These are phyloP conservation scores for Stentor roeselii DNA, from an alignment of 73 alveolate species.

Conservation along the genomic window DNA sequence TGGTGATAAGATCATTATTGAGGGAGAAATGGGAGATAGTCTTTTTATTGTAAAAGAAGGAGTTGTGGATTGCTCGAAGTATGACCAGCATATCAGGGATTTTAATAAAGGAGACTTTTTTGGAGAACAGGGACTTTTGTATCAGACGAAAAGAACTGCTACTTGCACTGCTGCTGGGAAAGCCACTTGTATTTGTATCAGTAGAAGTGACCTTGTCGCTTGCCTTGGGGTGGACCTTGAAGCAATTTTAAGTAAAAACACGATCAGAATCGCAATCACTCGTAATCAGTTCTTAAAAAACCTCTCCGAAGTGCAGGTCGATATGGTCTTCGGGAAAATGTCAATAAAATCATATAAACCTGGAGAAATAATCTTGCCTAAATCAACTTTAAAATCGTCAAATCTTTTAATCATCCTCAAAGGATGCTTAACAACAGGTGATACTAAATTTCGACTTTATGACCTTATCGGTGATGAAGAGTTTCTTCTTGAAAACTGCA, in stretches of 20 bases:
- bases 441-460: background rate
- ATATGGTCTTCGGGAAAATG: background rate
- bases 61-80: background rate
- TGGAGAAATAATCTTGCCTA: background rate
- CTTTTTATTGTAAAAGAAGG: constrained; percentile 20
- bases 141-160: constrained; percentile 50
- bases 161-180: constrained; percentile 40
- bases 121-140: constrained; percentile 55
- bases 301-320: background rate
- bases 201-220: background rate
- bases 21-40: background rate
- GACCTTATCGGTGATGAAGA: background rate
- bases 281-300: background rate
- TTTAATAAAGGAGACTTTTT: constrained; percentile 37
- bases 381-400: background rate
- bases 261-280: background rate
- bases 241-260: background rate
- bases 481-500: background rate
- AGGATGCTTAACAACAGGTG: background rate
- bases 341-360: background rate
- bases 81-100: background rate
- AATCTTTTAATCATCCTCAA: background rate
- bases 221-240: background rate
- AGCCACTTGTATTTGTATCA: constrained; percentile 10
- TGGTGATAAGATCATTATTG: background rate